phyloP scores from a whole-genome alignment of 2,329 filamentous ascomycete genomes.

The Acephala macrosclerotiorum region DNA sequence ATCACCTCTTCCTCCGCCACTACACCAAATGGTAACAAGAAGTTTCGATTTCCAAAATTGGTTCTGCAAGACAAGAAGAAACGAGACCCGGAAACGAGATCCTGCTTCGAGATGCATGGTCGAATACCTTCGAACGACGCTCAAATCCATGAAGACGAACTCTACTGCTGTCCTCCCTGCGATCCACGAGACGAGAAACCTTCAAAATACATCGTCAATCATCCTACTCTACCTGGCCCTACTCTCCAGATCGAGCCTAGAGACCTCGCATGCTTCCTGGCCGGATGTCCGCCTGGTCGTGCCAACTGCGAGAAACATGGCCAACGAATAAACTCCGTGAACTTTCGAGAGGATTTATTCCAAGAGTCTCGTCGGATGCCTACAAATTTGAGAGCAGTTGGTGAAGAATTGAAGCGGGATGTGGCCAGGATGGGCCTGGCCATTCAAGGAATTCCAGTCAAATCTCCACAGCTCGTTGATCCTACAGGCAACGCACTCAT shows the following conservation, averaged over 20 bases:
- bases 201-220: conserved; percentile 32
- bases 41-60: conserved; percentile 36
- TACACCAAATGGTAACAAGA: conserved; percentile 25
- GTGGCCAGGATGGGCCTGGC: conserved; percentile 1
- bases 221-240: conserved; percentile 15
- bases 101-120: conserved; percentile 33
- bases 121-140: conserved; percentile 32
- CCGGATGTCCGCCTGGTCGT: conserved; percentile 32
- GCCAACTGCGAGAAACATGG: conserved; percentile 30
- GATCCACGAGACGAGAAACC: conserved; percentile 27
- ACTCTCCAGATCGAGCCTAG: conserved; percentile 28
- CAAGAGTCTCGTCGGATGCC: conserved; percentile 6
- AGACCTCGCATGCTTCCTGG: conserved; percentile 38
- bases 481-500: background rate
- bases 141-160: conserved; percentile 32
- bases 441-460: background rate
- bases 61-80: conserved; percentile 36
- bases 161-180: conserved; percentile 34
- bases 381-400: conserved; percentile 28
- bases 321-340: conserved; percentile 14
- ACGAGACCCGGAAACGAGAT: conserved; percentile 26
- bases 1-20: conserved; percentile 10
- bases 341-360: background rate
- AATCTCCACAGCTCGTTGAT: background rate
- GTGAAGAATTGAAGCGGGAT: conserved; percentile 8